Base-by-base conservation (phyloP, 2,329 filamentous ascomycete genomes). In the Scorias spongiosa region DNA sequence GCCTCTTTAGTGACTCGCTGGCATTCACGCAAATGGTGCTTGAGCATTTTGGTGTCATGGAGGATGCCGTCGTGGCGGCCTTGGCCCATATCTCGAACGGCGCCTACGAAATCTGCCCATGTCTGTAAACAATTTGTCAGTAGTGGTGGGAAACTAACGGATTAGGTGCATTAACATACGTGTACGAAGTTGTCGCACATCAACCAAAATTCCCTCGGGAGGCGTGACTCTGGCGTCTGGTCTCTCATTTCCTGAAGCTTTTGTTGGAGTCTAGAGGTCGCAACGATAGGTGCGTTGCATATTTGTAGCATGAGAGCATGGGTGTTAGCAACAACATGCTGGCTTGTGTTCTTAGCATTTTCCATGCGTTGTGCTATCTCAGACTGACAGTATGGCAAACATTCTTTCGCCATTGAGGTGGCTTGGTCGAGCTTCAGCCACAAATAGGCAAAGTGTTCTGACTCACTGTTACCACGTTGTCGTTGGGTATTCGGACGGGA, bases 1-100 rank as follows among this genome's bases (percentile, higher is more conserved):
- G 84, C 84, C 57, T 93, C 84, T 58, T 88, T 87, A 57, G 91
- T 80, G 46, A 77, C 78, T 52, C 79, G 80, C 57, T 95, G 88
- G 39, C 94, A 76, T 2, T 86, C 86, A 46, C 81, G 78, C 52
- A 95, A 74, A 43, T 84, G 74, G 20, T 74, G 66, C 57, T 84
- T 78, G 39, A 87, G 80, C 50, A 93, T 84, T 20, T 73, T 66
- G 40, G 71, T 71, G 9, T 36, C 32, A 9, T 36, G 32, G 3
- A 15, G 9, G 11, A 36, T 36, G 12, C 32, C 32, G 46, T 61
- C 56, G 42, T 61, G 50, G 42, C 58, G 51, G 29, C 57, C 48
- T 15, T 54, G 49, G 14, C 48, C 45, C 40, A 62, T 50, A 14
- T 70, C 64, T 57, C 75, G 80, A 50, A 83, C 70, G 54, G 72